Base-by-base conservation (phyloP, 1,139 yeast species). In the Kodamaea plutei region DNA sequence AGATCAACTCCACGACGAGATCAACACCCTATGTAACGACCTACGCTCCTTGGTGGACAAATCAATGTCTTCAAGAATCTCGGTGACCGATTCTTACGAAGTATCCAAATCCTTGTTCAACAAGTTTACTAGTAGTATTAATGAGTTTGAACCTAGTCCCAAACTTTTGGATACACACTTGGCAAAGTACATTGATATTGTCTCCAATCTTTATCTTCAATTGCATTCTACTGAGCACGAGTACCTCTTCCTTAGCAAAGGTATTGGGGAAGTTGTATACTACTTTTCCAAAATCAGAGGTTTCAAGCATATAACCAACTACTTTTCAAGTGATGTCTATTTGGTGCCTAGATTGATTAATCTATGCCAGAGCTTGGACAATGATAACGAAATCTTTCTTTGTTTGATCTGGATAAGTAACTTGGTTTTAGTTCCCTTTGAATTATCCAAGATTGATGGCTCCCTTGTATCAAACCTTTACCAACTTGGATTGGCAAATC, bases 361-460 rank as follows among this genome's bases (percentile, higher is more conserved):
- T 4, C 38, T 54, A 28, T 36, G 59, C 8, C 27, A 30, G 6
- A 9, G 33, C 14, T 10, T 31, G 35, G 20, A 35, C 2, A 29
- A 40, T 71, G 19, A 32, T 17, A 41, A 76, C 40, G 73, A 73
- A 29, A 51, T 66, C 8, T 84, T 76, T 43, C 53, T 79, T 4
- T 52, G 79, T 26, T 55, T 87, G n/a, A 58, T 84, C 6, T 88
- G 96, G 95, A 60, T 85, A 10, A 70, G 83, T 1, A 75, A 80
- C 17, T 57, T 87, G 12, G 72, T 78, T 0, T 56, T 84, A 20
- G 77, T 79, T 0, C 96, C 97, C 0, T 88, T 88, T 48, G 67
- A 72, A 3, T 59, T 88, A 25, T 56, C 52, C 1, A 48, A 58
- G 0, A 58, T 81, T 26, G 60, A 59, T 9, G 39, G 44, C 0